Evolutionary conservation across 345 rosid genomes (phyloP).

Genomic region (Lenwebbia sp.): DNA sequence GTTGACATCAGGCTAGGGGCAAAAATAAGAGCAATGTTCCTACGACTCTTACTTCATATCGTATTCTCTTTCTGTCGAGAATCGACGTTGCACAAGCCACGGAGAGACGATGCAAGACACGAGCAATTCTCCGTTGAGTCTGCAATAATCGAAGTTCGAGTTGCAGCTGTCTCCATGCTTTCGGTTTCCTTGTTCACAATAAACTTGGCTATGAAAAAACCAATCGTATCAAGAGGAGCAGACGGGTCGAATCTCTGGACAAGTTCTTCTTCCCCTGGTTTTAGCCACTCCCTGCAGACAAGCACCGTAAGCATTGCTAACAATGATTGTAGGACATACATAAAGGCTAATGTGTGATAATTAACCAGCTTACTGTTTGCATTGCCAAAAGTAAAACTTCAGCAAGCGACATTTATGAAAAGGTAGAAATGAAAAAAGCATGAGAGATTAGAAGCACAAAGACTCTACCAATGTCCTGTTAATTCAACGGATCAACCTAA

Average conservation of each 20-base stretch:
- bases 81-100: neutral
- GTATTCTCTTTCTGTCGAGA: neutral
- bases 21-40: neutral
- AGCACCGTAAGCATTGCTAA: neutral
- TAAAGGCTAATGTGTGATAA: neutral
- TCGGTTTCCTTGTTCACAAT: conserved; percentile 19
- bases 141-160: neutral
- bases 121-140: neutral
- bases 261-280: conserved; percentile 78
- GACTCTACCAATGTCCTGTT: neutral
- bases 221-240: conserved; percentile 76
- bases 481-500: neutral
- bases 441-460: neutral
- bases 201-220: conserved; percentile 94
- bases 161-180: neutral
- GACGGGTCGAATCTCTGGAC: conserved; percentile 97
- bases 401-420: neutral
- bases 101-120: neutral
- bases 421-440: neutral
- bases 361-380: neutral
- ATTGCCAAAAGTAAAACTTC: neutral
- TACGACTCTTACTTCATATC: neutral
- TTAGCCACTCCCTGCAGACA: conserved; percentile 75
- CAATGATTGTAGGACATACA: neutral
- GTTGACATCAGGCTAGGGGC: neutral